A percentile compares a stretch with the other conserved stretches of the same genome.
These are phyloP conservation scores for Suillus subaureus DNA, from an alignment of 768 basidiomycete genomes.

Conservation along the genomic window DNA sequence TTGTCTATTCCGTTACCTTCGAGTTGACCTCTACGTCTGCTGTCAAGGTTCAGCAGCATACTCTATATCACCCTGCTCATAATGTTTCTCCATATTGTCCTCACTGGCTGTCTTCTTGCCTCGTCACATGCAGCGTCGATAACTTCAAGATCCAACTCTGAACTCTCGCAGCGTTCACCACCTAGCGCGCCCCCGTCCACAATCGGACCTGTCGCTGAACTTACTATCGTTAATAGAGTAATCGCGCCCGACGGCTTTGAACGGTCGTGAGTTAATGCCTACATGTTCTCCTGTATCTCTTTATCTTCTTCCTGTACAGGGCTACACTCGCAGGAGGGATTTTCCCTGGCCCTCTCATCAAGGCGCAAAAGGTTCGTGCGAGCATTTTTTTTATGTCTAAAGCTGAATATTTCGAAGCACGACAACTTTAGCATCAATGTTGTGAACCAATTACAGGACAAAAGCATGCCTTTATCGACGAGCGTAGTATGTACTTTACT, in stretches of 20 bases:
- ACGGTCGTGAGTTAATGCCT: conserved; percentile 33
- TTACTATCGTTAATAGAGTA: conserved; percentile 43
- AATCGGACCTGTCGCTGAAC: conserved; percentile 30
- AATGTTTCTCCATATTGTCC: neutral
- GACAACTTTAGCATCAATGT: conserved; percentile 40
- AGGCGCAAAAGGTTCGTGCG: conserved; percentile 39
- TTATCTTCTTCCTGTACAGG: conserved; percentile 22
- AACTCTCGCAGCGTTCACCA: neutral
- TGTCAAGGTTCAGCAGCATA: neutral
- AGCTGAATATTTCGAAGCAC: conserved; percentile 22
- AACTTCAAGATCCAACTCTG: conserved; percentile 13
- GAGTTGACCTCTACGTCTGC: neutral
- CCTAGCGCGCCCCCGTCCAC: conserved; percentile 10
- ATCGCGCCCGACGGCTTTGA: conserved; percentile 54
- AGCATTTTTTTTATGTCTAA: neutral
- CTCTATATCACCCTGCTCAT: neutral
- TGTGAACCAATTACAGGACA: conserved; percentile 33
- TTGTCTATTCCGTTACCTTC: neutral
- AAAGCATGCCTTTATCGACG: conserved; percentile 36
- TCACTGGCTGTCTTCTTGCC: neutral
- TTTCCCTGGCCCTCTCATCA: conserved; percentile 53
- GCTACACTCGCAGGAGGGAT: conserved; percentile 47
- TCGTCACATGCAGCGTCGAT: conserved; percentile 22
- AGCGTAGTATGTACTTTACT: conserved; percentile 33
- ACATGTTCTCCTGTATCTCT: neutral